Evolutionary conservation across 768 basidiomycete species (phyloP), one percentile per base, ranked within the genome.

Genomic region (Scleroderma citrinum): DNA sequence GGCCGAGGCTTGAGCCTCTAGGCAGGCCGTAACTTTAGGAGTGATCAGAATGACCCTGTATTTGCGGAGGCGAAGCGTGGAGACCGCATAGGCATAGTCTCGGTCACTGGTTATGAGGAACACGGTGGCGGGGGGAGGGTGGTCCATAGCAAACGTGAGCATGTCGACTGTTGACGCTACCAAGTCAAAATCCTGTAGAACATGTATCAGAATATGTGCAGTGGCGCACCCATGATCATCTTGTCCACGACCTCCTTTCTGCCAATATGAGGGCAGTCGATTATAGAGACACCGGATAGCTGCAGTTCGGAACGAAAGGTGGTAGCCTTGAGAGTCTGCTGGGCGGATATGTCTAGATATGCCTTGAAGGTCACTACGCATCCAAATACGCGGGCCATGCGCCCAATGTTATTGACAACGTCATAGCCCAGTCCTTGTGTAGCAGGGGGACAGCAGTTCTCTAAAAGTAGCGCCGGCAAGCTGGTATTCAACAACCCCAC

Each of bases 61-160:
- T 39, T 67, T 66, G 49, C 81, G 74, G 46, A 79, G 69, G 29
- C 77, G 75, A 41, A 86, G 65, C 31, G 71, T 68, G 2, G 83
- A 77, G 39, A 83, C 62, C n/a, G 78, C 77, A 58, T 83, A 85
- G 4, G 77, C 76, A 55, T 83, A 79, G 59, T 85, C 83, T 36
- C 81, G 72, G 62, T 87, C 83, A 16, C 78, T 81, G 0, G 83
- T 75, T 56, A 87, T 81, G 32, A 87, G 68, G 38, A 85, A 63
- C 55, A 84, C 65, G 14, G 82, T 83, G 23, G 75, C 58, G 49
- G 76, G 75, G 2, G 73, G 49, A 3, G 74, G 66, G 53, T 77
- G 75, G 65, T 86, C 84, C 57, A 82, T 75, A n/a, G 80, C 83
- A 59, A 79, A 76, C 7, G 77, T 71, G 49, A 87, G 65, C 73